These are phyloP conservation scores for Microcera coccophila DNA, from an alignment of 2,329 filamentous ascomycete genomes.

Conservation along the genomic window DNA sequence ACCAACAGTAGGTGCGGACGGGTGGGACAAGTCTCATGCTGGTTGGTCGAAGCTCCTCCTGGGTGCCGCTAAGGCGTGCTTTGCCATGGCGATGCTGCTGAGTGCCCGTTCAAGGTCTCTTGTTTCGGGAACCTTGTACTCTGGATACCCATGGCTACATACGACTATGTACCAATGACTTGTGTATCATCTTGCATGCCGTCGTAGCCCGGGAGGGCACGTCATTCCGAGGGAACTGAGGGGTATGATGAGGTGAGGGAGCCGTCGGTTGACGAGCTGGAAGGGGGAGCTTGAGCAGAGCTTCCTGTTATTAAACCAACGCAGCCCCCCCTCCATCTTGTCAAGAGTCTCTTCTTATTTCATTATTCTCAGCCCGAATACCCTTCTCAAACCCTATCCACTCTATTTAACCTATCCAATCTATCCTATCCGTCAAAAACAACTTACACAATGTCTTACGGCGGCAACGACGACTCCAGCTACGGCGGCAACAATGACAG, in stretches of 20 bases:
- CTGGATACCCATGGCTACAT: too few species aligned
- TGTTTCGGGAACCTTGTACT: too few species aligned
- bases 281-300: constrained; percentile 8
- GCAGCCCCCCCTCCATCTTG: constrained; percentile 6
- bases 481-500: constrained; percentile 30
- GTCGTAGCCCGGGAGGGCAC: too few species aligned
- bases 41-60: not conserved
- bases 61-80: not conserved
- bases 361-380: constrained; percentile 2
- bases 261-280: constrained; percentile 8
- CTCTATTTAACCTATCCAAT: not conserved
- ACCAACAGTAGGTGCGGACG: not conserved
- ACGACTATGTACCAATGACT: too few species aligned
- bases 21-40: not conserved
- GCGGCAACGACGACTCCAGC: constrained; percentile 37
- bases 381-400: constrained; percentile 3
- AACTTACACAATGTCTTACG: constrained; percentile 51
- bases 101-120: too few species aligned
- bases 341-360: constrained; percentile 1
- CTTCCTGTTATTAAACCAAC: constrained; percentile 17
- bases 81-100: not conserved
- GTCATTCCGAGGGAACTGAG: not conserved
- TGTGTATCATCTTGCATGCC: too few species aligned
- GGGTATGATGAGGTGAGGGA: constrained; percentile 3
- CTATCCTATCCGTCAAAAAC: constrained; percentile 3